A percentile compares a stretch with the other conserved stretches of the same genome.
phyloP scores from a whole-genome alignment of 805 yeast species.

The Kuraishia ogatae region DNA sequence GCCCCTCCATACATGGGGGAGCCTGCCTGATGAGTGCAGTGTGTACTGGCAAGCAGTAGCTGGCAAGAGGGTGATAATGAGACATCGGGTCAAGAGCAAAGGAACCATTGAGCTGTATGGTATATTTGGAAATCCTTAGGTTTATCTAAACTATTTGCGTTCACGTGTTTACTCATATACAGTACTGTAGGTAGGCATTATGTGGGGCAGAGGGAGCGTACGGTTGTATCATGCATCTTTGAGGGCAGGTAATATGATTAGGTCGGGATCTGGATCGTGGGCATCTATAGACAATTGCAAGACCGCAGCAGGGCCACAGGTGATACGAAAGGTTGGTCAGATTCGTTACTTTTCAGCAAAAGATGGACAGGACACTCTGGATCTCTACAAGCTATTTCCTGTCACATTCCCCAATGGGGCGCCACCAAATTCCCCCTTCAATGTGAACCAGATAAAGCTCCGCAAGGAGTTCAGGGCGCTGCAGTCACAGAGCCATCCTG shows the following conservation, averaged over 20 bases:
- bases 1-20: too few relatives aligned
- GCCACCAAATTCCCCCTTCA: constrained; percentile 54
- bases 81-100: too few relatives aligned
- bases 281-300: not conserved
- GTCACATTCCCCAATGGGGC: constrained; percentile 58
- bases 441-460: constrained; percentile 42
- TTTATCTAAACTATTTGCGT: too few relatives aligned
- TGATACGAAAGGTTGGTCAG: not conserved
- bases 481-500: constrained; percentile 81
- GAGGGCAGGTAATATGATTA: not conserved
- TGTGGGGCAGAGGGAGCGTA: not conserved
- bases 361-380: not conserved
- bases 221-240: not conserved
- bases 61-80: too few relatives aligned
- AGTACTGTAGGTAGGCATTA: not conserved
- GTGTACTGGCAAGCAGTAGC: too few relatives aligned
- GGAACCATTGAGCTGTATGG: too few relatives aligned
- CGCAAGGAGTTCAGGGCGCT: constrained; percentile 68
- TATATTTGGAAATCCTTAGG: too few relatives aligned
- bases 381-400: constrained; percentile 59
- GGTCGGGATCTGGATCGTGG: not conserved
- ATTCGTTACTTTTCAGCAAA: not conserved
- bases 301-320: too few relatives aligned
- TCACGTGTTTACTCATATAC: too few relatives aligned
- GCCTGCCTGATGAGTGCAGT: too few relatives aligned